Conservation (phyloP, 257 asterid genomes). For the Przewalskia tangutica region DNA sequence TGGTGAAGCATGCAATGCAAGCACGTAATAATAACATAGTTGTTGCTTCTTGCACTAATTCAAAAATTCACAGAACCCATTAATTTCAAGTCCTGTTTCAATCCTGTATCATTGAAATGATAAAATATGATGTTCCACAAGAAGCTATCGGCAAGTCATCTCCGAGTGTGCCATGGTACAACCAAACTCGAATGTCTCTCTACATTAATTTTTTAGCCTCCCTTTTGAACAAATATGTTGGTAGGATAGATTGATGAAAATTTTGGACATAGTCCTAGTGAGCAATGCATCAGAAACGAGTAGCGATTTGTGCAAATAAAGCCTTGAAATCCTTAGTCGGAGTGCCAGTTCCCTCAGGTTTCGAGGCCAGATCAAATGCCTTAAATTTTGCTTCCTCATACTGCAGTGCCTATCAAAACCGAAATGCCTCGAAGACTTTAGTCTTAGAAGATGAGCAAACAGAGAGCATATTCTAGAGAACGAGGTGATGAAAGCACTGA, state of each 20-base stretch:
- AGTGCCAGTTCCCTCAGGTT: conserved; percentile 75
- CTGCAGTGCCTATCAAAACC: conserved; percentile 53
- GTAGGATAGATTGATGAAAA: not conserved
- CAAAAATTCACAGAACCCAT: not conserved
- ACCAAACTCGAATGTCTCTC: not conserved
- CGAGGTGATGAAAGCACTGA: not conserved
- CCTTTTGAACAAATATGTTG: not conserved
- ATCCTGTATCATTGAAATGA: not conserved
- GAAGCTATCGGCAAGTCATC: not conserved
- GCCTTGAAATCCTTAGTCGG: conserved; percentile 84
- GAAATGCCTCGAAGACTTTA: not conserved
- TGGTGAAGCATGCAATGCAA: not conserved
- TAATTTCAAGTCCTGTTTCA: not conserved
- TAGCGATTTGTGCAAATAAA: conserved; percentile 55
- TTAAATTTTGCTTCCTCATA: conserved; percentile 77
- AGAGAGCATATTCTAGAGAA: not conserved
- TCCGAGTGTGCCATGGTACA: not conserved
- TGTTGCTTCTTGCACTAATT: not conserved
- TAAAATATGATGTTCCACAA: not conserved
- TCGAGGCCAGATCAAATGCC: conserved; percentile 83
- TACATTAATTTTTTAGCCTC: not conserved
- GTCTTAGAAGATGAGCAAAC: not conserved
- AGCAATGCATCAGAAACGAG: conserved; percentile 44
- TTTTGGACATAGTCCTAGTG: not conserved
- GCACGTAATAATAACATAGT: not conserved